Evolutionary conservation across 2,329 filamentous ascomycete species (phyloP), one percentile per base, ranked within the genome.

Genomic region (Corynespora cassiicola): DNA sequence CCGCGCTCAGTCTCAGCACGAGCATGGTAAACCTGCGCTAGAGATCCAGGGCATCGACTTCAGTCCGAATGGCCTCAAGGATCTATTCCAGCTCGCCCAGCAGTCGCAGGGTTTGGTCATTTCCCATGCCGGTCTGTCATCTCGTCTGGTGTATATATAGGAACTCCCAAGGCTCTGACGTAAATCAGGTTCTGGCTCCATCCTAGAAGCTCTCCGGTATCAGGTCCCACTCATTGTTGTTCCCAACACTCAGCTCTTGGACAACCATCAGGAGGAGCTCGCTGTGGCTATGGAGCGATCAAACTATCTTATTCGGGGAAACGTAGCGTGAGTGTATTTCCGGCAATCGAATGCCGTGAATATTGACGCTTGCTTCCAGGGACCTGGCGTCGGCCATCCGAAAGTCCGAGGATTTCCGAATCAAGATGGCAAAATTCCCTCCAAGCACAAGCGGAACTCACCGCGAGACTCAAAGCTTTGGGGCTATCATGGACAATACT

Each of bases 211-310:
- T 1, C 80, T 95, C 47, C 82, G 88, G 27, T 74, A 87, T 35
- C 80, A 82, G 10, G 74, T 90, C 0, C 85, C 88, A 3, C 74
- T 97, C n/a, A 79, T 99, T 32, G 89, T 96, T 1, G 90, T 99
- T 2, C 88, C 92, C 2, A 99, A 99, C 65, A 78, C 83, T 2
- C 75, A 76, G 6, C 79, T 99, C 1, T 79, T 96, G 55, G 85
- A 95, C 60, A 92, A 99, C 58, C 94, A 99, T 63, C 94, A 99
- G 69, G 79, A 83, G 14, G 90, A 97, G 66, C 79, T 99, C 37
- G 92, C 92, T 1, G 76, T 84, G 32, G 85, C 88, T 51, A 78
- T 97, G 39, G 81, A 86, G 20, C 72, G 76, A 16, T 81, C 89
- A 52, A 85, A 86, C 16, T 95, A 95, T 69, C 82, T 89, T 3